Percentiles rank a stretch among this genome's conserved stretches.
Conservation (phyloP, 129 eudicot species). For the Chrysanthemum seticuspe region DNA sequence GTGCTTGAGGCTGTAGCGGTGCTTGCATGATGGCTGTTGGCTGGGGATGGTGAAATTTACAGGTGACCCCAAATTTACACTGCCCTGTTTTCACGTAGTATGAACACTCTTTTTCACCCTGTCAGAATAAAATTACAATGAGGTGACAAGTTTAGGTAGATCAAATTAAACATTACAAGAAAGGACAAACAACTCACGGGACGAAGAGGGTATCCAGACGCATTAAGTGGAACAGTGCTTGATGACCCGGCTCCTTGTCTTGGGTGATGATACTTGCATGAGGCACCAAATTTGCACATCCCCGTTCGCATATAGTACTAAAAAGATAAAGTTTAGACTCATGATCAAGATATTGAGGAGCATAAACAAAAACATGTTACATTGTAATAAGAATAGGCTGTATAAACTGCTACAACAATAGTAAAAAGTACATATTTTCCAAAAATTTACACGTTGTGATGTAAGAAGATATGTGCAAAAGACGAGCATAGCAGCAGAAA, state of each 20-base stretch:
- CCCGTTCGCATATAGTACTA: slow-evolving; percentile 95
- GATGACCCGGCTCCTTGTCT: slow-evolving; percentile 70
- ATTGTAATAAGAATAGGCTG: not conserved
- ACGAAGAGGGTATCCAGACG: slow-evolving; percentile 85
- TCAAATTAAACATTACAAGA: not conserved
- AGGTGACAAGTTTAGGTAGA: slow-evolving; percentile 5
- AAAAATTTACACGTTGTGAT: not conserved
- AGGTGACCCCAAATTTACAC: slow-evolving; percentile 89
- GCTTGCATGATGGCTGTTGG: slow-evolving; percentile 46
- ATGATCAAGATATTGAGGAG: not conserved
- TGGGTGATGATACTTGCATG: slow-evolving; percentile 97
- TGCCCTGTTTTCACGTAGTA: slow-evolving; percentile 85
- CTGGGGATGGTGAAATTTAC: slow-evolving; percentile 96
- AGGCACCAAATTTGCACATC: slow-evolving; percentile 81
- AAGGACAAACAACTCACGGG: slow-evolving; percentile 48
- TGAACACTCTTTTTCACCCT: slow-evolving; percentile 97
- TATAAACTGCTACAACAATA: not conserved
- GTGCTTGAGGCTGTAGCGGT: slow-evolving; percentile 41
- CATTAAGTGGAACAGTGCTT: slow-evolving; percentile 49
- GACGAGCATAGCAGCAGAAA: slow-evolving; percentile 2
- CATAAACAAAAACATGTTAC: not conserved
- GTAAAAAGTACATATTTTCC: not conserved
- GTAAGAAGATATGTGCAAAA: not conserved
- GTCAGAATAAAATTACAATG: slow-evolving; percentile 26
- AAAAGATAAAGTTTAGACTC: not conserved